Base-by-base conservation (phyloP, 1,139 yeast genomes). In the Yamadazyma buinensis region DNA sequence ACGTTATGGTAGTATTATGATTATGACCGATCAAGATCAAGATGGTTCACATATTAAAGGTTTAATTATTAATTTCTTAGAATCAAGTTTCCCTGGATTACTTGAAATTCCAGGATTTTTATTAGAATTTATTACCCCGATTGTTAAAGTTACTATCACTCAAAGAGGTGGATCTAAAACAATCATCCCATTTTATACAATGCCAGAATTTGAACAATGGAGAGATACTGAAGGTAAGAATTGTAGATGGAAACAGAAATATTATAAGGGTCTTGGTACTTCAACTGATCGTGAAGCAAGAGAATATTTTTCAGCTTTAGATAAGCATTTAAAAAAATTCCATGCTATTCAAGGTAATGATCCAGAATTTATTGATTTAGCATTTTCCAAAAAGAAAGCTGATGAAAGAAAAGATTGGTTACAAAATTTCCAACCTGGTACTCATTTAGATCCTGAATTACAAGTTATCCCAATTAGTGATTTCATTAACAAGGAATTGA, bases 11-110 rank as follows among this genome's bases (percentile, higher is more conserved):
- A 96, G 88, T 57, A 76, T 94, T 33, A 92, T 94, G 97, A 88
- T 94, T 54, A 94, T 94, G 98, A 88, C 99, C 5, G 99, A 94
- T 84, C 99, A 94, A 63, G 99, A 94, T 85, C 96, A 90, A 52
- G 99, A 94, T 72, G 99, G 99, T 40, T 85, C 95, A 15, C 99
- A 94, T 67, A 94, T 94, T 55, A 94, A 94, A 58, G 99, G 99
- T 44, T 74, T 94, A 49, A 77, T 94, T 43, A 94, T 94, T 52
- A 94, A 94, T 57, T 94, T 92, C 54, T 65, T 94, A 41, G 97
- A 92, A 58, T 77, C 94, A 5, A 84, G 95, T 30, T 94, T 94
- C 64, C 98, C 98, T 1, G 98, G 97, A 1, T 67, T 94, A 44
- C 68, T 94, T 28, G 84, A 84, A 41, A 75, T 92, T 34, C 97